A percentile compares a stretch with the other conserved stretches of the same genome.
Evolutionary conservation across 2,329 filamentous ascomycete species (phyloP).

Genomic region (Ophiocordyceps camponoti-rufipedis): DNA sequence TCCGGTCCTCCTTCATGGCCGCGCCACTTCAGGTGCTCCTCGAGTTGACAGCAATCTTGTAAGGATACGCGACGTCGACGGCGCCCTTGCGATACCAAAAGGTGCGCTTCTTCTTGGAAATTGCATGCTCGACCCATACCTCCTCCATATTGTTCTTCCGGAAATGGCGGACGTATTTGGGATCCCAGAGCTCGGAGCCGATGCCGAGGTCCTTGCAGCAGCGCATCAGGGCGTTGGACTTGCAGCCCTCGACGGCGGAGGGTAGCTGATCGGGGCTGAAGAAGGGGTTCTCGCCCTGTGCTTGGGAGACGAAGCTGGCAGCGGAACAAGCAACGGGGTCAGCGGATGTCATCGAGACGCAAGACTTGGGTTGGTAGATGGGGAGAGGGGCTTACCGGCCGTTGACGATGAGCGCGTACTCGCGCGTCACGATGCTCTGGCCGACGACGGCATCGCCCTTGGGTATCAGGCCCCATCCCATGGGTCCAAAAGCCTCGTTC

Average conservation of each 20-base stretch:
- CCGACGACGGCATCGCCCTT: conserved; percentile 72
- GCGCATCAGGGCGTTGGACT: conserved; percentile 92
- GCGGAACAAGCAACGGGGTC: background rate
- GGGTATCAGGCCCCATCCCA: conserved; percentile 87
- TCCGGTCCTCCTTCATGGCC: background rate
- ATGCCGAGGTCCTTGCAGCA: conserved; percentile 97
- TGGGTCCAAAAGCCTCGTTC: conserved; percentile 82
- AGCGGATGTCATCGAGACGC: background rate
- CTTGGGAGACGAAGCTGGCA: conserved; percentile 69
- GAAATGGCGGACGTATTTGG: conserved; percentile 71
- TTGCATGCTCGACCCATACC: conserved; percentile 74
- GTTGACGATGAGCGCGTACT: conserved; percentile 80
- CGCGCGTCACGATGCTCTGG: conserved; percentile 63
- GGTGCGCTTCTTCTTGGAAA: conserved; percentile 77
- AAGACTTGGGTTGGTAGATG: background rate
- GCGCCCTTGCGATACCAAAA: conserved; percentile 68
- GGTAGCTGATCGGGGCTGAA: conserved; percentile 82
- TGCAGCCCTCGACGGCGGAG: conserved; percentile 89
- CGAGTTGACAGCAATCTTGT: conserved; percentile 17
- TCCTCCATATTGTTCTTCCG: conserved; percentile 58
- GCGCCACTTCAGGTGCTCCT: background rate
- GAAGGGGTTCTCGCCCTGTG: conserved; percentile 87
- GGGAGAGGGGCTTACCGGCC: conserved; percentile 45
- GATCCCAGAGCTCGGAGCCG: conserved; percentile 92
- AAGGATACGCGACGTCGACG: conserved; percentile 50